These are phyloP conservation scores for Conticribra weissflogii DNA, from an alignment of 108 stramenopile species.

Conservation along the genomic window DNA sequence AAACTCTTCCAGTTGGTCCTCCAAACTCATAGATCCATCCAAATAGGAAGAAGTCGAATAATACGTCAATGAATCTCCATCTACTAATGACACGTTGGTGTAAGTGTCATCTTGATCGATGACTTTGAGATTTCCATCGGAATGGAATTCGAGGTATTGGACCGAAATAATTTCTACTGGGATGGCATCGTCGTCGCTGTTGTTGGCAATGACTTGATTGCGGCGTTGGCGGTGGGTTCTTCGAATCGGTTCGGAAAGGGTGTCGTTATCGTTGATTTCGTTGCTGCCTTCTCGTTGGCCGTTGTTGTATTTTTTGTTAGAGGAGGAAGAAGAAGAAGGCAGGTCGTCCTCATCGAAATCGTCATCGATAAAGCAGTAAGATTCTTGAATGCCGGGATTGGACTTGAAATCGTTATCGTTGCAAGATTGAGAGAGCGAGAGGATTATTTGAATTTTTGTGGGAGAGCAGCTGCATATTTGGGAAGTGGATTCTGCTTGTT, in stretches of 20 bases:
- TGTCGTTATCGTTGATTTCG: neutral
- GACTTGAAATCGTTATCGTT: slow-evolving; percentile 1
- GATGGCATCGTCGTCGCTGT: neutral
- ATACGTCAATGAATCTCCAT: slow-evolving; percentile 12
- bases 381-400: slow-evolving; percentile 2
- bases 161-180: slow-evolving; percentile 18
- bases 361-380: slow-evolving; percentile 11
- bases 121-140: slow-evolving; percentile 13
- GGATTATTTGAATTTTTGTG: slow-evolving; percentile 3
- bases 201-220: neutral
- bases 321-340: neutral
- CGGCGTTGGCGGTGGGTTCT: slow-evolving; percentile 1
- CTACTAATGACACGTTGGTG: slow-evolving; percentile 2
- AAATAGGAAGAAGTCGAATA: slow-evolving; percentile 8
- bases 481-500: neutral
- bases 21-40: slow-evolving; percentile 9
- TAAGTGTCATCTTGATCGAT: slow-evolving; percentile 34
- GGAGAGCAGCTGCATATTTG: slow-evolving; percentile 14
- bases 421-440: slow-evolving; percentile 14
- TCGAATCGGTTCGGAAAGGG: neutral
- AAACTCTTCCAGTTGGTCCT: slow-evolving; percentile 13
- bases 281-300: neutral
- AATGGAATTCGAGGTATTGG: slow-evolving; percentile 30
- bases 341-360: neutral
- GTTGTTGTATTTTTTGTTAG: too few species aligned